Evolutionary conservation across 192 early-diverging fungal genomes (phyloP).

Genomic region (Podila minutissima): DNA sequence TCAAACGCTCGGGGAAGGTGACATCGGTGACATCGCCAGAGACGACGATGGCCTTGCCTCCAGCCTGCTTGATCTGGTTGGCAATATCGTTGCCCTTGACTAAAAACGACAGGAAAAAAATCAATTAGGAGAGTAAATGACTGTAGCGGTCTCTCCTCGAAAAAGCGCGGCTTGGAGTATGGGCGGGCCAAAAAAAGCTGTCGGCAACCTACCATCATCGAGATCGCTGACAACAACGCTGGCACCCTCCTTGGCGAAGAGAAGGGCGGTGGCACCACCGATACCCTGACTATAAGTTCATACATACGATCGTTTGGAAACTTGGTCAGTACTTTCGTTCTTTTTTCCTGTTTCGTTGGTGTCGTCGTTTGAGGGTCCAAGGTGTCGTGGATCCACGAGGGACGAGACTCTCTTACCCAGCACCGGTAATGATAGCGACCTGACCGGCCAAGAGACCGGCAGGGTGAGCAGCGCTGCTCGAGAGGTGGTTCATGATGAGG

Average conservation of each 20-base stretch:
- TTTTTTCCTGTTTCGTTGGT: too few species aligned
- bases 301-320: too few species aligned
- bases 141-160: background rate
- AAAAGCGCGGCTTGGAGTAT: background rate
- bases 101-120: constrained; percentile 8
- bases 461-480: constrained; percentile 53
- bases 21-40: constrained; percentile 65
- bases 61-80: constrained; percentile 78
- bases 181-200: too few species aligned
- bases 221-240: constrained; percentile 93
- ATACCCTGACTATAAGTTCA: constrained; percentile 67
- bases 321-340: too few species aligned
- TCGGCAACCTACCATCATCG: constrained; percentile 58
- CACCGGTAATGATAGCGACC: constrained; percentile 70
- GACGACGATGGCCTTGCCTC: constrained; percentile 85
- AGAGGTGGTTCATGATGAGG: constrained; percentile 31
- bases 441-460: constrained; percentile 64
- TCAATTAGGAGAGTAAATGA: background rate
- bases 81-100: constrained; percentile 83
- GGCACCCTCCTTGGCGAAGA: constrained; percentile 89
- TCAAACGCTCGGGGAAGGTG: constrained; percentile 59
- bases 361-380: too few species aligned
- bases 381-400: background rate
- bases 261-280: constrained; percentile 85
- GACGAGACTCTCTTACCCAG: constrained; percentile 51